Conservation (phyloP, 2,329 filamentous ascomycete species). For the Arachnopeziza araneosa region DNA sequence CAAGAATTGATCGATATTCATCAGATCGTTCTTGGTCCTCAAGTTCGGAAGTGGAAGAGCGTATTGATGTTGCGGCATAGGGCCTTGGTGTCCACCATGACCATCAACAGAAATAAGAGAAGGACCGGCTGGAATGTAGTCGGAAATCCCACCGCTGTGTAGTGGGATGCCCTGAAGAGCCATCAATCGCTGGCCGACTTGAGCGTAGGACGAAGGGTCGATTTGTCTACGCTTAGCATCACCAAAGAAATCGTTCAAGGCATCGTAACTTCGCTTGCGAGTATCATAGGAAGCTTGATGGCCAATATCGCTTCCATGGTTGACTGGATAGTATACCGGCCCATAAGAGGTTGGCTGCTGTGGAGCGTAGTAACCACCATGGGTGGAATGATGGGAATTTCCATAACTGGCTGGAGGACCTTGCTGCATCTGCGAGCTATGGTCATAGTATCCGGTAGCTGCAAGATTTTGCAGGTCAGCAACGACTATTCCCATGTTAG, state of each 20-base stretch:
- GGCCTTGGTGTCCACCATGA: constrained; percentile 41
- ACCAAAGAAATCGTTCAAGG: constrained; percentile 89
- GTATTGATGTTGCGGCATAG: constrained; percentile 71
- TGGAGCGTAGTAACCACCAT: constrained; percentile 46
- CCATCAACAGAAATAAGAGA: constrained; percentile 51
- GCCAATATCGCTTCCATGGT: constrained; percentile 58
- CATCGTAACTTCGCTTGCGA: constrained; percentile 80
- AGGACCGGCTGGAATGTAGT: constrained; percentile 50
- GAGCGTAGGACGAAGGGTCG: constrained; percentile 81
- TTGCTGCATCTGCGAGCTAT: constrained; percentile 55
- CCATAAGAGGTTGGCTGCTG: constrained; percentile 55
- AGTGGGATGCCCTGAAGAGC: constrained; percentile 69
- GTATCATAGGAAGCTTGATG: constrained; percentile 61
- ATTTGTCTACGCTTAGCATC: constrained; percentile 88
- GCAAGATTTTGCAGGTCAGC: constrained; percentile 30
- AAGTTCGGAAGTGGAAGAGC: constrained; percentile 83
- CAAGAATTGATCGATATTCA: constrained; percentile 91
- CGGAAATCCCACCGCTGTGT: constrained; percentile 46
- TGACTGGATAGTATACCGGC: constrained; percentile 73
- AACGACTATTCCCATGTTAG: constrained; percentile 27
- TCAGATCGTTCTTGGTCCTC: constrained; percentile 86
- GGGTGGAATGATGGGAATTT: constrained; percentile 48
- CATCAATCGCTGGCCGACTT: constrained; percentile 84
- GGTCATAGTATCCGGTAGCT: constrained; percentile 45
- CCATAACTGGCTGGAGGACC: constrained; percentile 44